Percentiles rank a stretch among this genome's conserved stretches.
Evolutionary conservation across 768 basidiomycete species (phyloP).

Genomic region (Mycena haematopus): DNA sequence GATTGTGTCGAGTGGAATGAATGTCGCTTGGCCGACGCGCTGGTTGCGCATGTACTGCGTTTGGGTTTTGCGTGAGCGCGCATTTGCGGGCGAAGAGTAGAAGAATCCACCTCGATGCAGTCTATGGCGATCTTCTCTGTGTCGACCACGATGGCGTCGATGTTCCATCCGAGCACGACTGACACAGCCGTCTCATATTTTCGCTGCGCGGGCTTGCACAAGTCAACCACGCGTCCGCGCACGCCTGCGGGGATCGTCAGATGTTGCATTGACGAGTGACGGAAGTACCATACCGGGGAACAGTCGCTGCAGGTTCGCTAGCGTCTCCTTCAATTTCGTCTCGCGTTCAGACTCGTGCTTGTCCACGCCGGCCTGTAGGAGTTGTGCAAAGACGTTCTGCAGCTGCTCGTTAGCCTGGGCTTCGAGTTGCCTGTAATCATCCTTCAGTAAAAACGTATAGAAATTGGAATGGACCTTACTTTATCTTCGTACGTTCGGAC

Average conservation of each 20-base stretch:
- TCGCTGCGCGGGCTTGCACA: conserved; percentile 91
- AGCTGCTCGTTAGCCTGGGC: conserved; percentile 93
- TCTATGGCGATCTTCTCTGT: conserved; percentile 97
- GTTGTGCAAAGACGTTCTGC: conserved; percentile 77
- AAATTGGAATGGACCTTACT: conserved; percentile 51
- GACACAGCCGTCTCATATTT: conserved; percentile 94
- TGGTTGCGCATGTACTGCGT: conserved; percentile 91
- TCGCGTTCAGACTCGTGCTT: conserved; percentile 88
- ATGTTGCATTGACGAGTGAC: no score
- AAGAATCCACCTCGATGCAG: conserved; percentile 83
- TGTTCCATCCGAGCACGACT: conserved; percentile 91
- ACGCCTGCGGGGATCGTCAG: no score
- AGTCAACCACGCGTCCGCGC: conserved; percentile 88
- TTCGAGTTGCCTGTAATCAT: conserved; percentile 74
- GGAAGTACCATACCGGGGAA: no score
- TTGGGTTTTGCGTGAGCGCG: neutral
- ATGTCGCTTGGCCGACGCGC: conserved; percentile 94
- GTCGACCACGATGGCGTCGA: conserved; percentile 95
- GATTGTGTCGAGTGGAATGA: conserved; percentile 98
- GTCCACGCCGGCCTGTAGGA: conserved; percentile 91
- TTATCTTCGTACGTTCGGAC: conserved; percentile 80
- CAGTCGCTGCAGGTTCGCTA: conserved; percentile 82
- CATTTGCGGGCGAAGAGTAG: neutral
- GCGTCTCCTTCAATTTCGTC: conserved; percentile 81
- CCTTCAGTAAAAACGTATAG: neutral